phyloP scores from a whole-genome alignment of 2,329 filamentous ascomycete genomes.

The Fusarium sp. region DNA sequence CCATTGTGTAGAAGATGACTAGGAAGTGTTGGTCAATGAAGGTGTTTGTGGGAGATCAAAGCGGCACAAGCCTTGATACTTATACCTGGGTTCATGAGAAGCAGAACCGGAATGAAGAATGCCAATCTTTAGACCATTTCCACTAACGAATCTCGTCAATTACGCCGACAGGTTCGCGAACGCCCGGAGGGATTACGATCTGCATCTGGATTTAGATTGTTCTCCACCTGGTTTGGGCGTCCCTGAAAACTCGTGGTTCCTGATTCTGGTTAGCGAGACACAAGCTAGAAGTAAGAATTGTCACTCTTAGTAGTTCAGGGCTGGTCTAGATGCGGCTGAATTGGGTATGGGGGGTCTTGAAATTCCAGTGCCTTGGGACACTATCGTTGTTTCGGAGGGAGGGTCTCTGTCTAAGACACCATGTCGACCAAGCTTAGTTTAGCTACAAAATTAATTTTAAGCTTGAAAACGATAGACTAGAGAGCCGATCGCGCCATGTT shows the following conservation, averaged over 20 bases:
- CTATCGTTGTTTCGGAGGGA: not conserved
- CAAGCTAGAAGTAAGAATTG: not conserved
- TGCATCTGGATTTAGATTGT: not conserved
- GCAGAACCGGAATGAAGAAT: not conserved
- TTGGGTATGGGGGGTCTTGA: not conserved
- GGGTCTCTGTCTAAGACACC: not conserved
- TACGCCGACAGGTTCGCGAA: not conserved
- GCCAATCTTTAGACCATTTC: not conserved
- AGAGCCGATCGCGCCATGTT: not conserved
- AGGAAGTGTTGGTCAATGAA: not conserved
- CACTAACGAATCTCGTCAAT: not conserved
- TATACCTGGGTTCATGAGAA: not conserved
- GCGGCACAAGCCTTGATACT: not conserved
- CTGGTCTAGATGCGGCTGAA: slow-evolving; percentile 9
- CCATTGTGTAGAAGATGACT: not conserved
- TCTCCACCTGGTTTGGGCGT: slow-evolving; percentile 1
- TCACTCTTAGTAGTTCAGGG: not conserved
- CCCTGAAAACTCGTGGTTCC: not conserved
- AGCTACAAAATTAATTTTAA: not conserved
- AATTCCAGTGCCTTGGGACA: not conserved
- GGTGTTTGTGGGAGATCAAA: accelerated
- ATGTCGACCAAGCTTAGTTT: not conserved
- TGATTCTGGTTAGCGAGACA: not conserved
- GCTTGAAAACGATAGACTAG: slow-evolving; percentile 2
- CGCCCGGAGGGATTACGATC: slow-evolving; percentile 10